Conservation (phyloP, 2,329 filamentous ascomycete genomes). For the Nannizziopsis barbatae region DNA sequence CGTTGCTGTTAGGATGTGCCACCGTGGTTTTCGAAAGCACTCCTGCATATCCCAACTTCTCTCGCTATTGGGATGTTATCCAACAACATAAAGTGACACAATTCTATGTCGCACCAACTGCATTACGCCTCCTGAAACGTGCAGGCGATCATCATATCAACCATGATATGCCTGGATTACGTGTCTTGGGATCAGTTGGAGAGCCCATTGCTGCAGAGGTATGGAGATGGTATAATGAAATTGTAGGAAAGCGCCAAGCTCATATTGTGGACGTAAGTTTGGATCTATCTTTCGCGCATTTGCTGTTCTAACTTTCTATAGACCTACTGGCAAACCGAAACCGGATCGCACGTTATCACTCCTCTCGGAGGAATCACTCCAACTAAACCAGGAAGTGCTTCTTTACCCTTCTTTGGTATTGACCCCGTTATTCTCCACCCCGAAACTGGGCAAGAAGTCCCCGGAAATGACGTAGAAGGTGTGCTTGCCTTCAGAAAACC, state of each 20-base stretch:
- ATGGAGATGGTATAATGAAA: constrained; percentile 99
- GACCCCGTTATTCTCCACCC: constrained; percentile 97
- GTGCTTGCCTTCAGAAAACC: constrained; percentile 94
- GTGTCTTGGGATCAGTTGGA: constrained; percentile 86
- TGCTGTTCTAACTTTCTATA: constrained; percentile 30
- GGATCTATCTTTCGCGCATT: not conserved
- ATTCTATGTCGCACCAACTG: constrained; percentile 96
- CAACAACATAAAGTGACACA: constrained; percentile 91
- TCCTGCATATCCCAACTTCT: constrained; percentile 94
- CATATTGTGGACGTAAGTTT: constrained; percentile 83
- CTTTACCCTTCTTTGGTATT: constrained; percentile 94
- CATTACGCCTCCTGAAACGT: constrained; percentile 83
- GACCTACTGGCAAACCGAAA: constrained; percentile 99
- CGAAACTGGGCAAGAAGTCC: constrained; percentile 82
- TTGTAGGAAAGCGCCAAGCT: constrained; percentile 83
- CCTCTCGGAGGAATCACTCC: constrained; percentile 87
- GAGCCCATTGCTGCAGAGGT: constrained; percentile 96
- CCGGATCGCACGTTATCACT: constrained; percentile 89
- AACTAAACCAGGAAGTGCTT: constrained; percentile 92
- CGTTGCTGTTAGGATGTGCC: constrained; percentile 79
- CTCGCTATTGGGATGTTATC: constrained; percentile 97
- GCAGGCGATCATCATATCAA: constrained; percentile 88
- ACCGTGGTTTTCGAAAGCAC: constrained; percentile 98
- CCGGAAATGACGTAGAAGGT: constrained; percentile 93
- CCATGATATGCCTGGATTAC: constrained; percentile 75